Conservation (phyloP, 345 rosid species). For the Mercurialis annua region DNA sequence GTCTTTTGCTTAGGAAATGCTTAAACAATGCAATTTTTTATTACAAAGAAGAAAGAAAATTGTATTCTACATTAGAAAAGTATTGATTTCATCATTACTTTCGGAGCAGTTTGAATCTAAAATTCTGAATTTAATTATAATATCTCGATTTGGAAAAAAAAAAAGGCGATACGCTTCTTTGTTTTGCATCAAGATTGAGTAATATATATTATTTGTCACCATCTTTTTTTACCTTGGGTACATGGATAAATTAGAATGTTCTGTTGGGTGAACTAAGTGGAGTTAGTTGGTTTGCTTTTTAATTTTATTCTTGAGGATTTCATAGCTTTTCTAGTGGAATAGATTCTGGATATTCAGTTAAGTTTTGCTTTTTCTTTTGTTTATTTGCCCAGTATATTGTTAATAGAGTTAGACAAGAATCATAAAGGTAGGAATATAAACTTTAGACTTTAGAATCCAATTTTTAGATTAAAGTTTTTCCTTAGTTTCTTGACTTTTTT, state of each 20-base stretch:
- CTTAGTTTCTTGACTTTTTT: neutral
- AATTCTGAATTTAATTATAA: too few relatives aligned
- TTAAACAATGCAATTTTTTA: conserved; percentile 6
- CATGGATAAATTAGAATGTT: conserved; percentile 3
- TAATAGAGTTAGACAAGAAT: neutral
- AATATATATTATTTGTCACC: neutral
- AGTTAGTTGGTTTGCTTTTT: neutral
- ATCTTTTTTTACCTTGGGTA: neutral
- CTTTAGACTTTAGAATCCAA: conserved; percentile 9
- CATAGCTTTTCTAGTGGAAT: neutral
- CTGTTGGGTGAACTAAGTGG: neutral
- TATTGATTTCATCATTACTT: too few relatives aligned
- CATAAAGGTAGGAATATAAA: neutral
- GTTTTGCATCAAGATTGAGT: too few relatives aligned
- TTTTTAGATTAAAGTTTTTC: neutral
- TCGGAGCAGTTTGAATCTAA: too few relatives aligned
- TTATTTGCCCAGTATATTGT: neutral
- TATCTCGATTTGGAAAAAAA: too few relatives aligned
- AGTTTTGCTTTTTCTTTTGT: conserved; percentile 4
- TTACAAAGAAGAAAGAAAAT: too few relatives aligned
- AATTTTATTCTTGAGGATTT: neutral
- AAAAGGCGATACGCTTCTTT: too few relatives aligned
- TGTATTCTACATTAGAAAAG: too few relatives aligned
- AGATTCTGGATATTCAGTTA: neutral
- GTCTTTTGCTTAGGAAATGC: neutral